Conservation (phyloP, 2,329 filamentous ascomycete genomes). For the Colletotrichum incanum region DNA sequence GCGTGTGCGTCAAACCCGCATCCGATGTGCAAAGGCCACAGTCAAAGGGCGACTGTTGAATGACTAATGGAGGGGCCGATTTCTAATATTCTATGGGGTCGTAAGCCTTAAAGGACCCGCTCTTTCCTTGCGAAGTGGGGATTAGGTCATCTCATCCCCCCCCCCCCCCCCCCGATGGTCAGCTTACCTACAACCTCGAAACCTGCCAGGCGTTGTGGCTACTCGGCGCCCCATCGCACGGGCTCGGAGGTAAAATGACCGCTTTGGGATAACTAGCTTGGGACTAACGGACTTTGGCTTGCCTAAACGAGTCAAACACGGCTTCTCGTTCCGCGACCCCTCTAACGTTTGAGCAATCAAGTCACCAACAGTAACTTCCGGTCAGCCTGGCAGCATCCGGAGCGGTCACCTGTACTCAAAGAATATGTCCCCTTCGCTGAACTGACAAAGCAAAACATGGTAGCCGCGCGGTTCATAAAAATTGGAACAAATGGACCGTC, state of each 20-base stretch:
- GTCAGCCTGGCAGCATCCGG: too few species aligned
- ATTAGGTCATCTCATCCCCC: too few species aligned
- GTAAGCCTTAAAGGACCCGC: not conserved
- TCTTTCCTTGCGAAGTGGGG: too few species aligned
- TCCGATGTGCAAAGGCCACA: not conserved
- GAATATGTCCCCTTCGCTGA: not conserved
- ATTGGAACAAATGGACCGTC: not conserved
- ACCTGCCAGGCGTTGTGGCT: not conserved
- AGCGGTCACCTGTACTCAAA: not conserved
- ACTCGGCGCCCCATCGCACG: too few species aligned
- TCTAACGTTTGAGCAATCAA: not conserved
- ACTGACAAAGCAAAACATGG: not conserved
- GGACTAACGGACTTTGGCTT: not conserved
- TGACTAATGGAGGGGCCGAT: conserved; percentile 17
- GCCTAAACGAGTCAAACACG: not conserved
- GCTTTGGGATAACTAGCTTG: not conserved
- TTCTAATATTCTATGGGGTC: not conserved
- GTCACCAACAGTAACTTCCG: not conserved
- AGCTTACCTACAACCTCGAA: too few species aligned
- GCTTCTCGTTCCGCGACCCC: not conserved
- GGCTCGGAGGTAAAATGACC: conserved; percentile 4
- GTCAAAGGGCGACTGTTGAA: not conserved
- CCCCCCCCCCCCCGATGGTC: too few species aligned
- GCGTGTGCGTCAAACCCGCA: not conserved
- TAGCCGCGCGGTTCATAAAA: not conserved